Evolutionary conservation across 1,139 yeast species (phyloP).

Genomic region (Geotrichum europaeum): DNA sequence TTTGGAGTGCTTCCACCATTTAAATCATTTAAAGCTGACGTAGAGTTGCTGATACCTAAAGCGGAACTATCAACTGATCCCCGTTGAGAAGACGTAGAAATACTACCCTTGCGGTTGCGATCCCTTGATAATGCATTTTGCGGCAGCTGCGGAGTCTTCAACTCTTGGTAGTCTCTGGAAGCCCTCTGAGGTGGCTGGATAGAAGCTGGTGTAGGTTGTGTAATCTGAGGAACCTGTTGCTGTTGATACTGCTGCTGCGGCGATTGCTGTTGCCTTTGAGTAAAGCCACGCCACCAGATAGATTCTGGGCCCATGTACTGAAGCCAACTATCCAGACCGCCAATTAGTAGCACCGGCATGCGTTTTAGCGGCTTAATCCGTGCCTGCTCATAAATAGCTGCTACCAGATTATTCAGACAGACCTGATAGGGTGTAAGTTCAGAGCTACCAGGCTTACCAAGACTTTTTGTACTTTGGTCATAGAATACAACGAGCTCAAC

Average conservation of each 20-base stretch:
- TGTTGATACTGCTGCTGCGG: neutral
- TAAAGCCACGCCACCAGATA: constrained; percentile 15
- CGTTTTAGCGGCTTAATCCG: constrained; percentile 45
- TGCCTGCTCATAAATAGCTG: constrained; percentile 35
- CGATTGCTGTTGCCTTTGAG: neutral
- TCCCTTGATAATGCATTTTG: constrained; percentile 6
- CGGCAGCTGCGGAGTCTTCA: constrained; percentile 12
- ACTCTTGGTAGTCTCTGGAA: neutral
- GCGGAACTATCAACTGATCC: constrained; percentile 2
- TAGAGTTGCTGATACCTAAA: neutral
- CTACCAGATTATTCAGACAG: constrained; percentile 21
- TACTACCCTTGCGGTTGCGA: constrained; percentile 9
- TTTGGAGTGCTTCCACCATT: neutral
- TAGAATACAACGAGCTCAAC: constrained; percentile 62
- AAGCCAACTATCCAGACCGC: constrained; percentile 48
- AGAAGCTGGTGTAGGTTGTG: neutral
- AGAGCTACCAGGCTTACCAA: constrained; percentile 18
- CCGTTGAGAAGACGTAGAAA: neutral
- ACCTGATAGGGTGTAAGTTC: constrained; percentile 21
- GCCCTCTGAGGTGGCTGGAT: neutral
- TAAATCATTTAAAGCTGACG: neutral
- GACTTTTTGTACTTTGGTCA: constrained; percentile 36
- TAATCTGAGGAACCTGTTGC: neutral
- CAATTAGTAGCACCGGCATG: constrained; percentile 51
- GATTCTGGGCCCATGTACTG: constrained; percentile 24